A percentile compares a stretch with the other conserved stretches of the same genome.
These are phyloP conservation scores for Diplodia intermedia DNA, from an alignment of 2,329 filamentous ascomycete genomes.

Conservation along the genomic window DNA sequence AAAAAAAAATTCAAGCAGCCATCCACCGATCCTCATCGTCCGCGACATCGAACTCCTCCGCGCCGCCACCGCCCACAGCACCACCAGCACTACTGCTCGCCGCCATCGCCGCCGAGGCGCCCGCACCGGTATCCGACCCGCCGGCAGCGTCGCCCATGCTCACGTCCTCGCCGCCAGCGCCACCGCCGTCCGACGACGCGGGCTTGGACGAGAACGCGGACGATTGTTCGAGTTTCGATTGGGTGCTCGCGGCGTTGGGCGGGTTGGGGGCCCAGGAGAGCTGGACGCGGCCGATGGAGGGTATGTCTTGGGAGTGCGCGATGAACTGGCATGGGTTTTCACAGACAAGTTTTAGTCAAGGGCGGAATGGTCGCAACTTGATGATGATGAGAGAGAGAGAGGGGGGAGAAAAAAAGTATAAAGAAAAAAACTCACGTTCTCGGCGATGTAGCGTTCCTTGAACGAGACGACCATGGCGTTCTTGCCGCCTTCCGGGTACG, in stretches of 20 bases:
- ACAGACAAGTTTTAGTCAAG: slow-evolving; percentile 2
- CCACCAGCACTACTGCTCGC: slow-evolving; percentile 9
- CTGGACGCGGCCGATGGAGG: slow-evolving; percentile 69
- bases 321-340: slow-evolving; percentile 50
- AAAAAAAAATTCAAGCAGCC: slow-evolving; percentile 26
- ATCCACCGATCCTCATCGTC: slow-evolving; percentile 57
- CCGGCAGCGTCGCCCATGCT: slow-evolving; percentile 18
- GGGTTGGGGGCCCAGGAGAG: slow-evolving; percentile 65
- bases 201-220: background rate
- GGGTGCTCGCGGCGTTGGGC: slow-evolving; percentile 1
- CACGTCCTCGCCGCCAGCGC: background rate
- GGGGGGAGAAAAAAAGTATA: background rate
- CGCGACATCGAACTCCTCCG: slow-evolving; percentile 59
- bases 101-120: too few species aligned
- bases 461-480: slow-evolving; percentile 53
- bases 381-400: too few species aligned
- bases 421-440: slow-evolving; percentile 55
- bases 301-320: slow-evolving; percentile 62
- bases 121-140: too few species aligned
- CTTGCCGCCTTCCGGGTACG: slow-evolving; percentile 47
- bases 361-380: background rate
- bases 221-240: too few species aligned
- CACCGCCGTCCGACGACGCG: background rate
- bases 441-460: slow-evolving; percentile 65
- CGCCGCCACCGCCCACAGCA: slow-evolving; percentile 34